phyloP scores from a whole-genome alignment of 2,329 filamentous ascomycete genomes.

The Exophiala oligosperma region DNA sequence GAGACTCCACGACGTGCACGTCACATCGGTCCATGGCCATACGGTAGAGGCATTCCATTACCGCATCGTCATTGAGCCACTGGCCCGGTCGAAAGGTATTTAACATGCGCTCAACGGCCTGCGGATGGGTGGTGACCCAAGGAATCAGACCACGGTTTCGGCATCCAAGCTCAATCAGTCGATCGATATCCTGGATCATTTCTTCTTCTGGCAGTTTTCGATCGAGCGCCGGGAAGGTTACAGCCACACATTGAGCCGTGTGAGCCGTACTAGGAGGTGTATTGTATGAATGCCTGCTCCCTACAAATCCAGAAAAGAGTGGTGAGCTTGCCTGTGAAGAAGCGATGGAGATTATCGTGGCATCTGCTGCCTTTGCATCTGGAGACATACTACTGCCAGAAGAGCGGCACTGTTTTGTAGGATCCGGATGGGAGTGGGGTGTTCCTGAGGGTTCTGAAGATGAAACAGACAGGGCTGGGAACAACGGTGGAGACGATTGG shows the following conservation, averaged over 20 bases:
- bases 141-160: background rate
- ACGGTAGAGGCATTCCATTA: conserved; percentile 6
- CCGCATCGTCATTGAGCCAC: conserved; percentile 2
- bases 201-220: background rate
- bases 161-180: background rate
- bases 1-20: background rate
- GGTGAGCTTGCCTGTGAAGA: conserved; percentile 1
- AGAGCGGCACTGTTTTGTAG: background rate
- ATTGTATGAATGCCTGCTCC: conserved; percentile 1
- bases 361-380: background rate
- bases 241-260: background rate
- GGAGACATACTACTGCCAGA: background rate
- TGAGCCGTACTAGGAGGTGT: background rate
- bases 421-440: background rate
- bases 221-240: background rate
- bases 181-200: background rate
- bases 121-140: background rate
- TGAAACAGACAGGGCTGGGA: background rate
- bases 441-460: background rate
- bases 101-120: conserved; percentile 1
- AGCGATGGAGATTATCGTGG: background rate
- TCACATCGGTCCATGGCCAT: background rate
- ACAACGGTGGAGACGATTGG: background rate
- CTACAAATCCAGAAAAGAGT: background rate
- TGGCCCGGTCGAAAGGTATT: conserved; percentile 5